Percentiles rank a stretch among this genome's conserved stretches.
Conservation (phyloP, 352 stramenopile genomes). For the Pythium folliculosum region DNA sequence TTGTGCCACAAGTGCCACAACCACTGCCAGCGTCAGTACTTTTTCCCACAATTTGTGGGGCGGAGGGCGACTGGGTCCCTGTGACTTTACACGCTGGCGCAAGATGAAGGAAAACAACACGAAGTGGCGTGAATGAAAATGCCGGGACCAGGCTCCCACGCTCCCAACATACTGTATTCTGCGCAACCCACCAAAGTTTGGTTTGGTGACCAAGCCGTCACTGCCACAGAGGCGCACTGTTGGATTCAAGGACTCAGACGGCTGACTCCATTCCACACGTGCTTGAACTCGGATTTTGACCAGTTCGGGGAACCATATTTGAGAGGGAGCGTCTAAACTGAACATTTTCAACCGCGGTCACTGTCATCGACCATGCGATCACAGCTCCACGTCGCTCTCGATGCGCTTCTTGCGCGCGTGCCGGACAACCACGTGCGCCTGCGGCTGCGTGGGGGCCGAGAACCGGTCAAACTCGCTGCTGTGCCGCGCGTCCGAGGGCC, state of each 20-base stretch:
- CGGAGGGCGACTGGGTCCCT: neutral
- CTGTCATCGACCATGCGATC: neutral
- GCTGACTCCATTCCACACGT: too few species aligned
- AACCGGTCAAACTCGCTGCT: slow-evolving; percentile 25
- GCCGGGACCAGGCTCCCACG: too few species aligned
- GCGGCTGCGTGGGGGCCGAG: slow-evolving; percentile 31
- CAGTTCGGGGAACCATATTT: neutral
- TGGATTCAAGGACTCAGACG: too few species aligned
- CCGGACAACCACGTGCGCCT: neutral
- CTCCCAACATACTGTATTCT: too few species aligned
- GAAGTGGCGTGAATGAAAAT: too few species aligned
- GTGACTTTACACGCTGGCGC: neutral
- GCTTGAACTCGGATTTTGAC: too few species aligned
- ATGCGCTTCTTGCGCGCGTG: slow-evolving; percentile 37
- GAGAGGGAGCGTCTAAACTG: neutral
- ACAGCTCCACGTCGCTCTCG: slow-evolving; percentile 71
- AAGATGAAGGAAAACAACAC: neutral
- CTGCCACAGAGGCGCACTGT: too few species aligned
- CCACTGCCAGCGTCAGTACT: too few species aligned
- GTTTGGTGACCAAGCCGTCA: too few species aligned
- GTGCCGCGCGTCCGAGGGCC: slow-evolving; percentile 8
- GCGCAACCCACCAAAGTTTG: too few species aligned
- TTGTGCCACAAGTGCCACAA: too few species aligned
- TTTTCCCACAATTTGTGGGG: too few species aligned
- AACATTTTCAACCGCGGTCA: neutral